Evolutionary conservation across 192 early-diverging fungal genomes (phyloP), one percentile per base, ranked within the genome.

Genomic region (Coemansia sp.): DNA sequence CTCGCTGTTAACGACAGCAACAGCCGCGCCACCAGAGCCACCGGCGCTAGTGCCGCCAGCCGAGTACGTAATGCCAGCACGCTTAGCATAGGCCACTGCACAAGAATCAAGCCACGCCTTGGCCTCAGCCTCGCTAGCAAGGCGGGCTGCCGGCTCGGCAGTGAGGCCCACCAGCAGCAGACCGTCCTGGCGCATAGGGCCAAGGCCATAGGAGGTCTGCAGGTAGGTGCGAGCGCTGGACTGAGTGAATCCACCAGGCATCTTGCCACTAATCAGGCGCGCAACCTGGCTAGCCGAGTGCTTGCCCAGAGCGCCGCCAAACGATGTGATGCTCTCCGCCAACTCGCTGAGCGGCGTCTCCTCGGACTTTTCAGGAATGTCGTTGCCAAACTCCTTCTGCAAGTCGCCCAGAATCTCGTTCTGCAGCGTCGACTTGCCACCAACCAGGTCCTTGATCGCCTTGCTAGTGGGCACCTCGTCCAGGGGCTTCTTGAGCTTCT

Each of bases 331-430:
- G 83, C 88, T 57, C 72, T 80, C 92, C 88, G 96, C 13, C 85
- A 94, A 78, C 93, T 96, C 75, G 86, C 87, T 40, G 88, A 93
- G 62, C 89, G 90, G 43, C 88, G 88, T 68, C 93, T 95, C 88
- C 93, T 85, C 96, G 64, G 94, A 88, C 76, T 94, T 93, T 68
- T 98, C 94, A 28, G 94, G 91, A 57, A 94, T 89, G 62, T 88
- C 83, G 83, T 91, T 98, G 94, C 80, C 72, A 81, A 98, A 96
- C 79, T 98, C 96, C 67, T 92, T 94, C 55, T 90, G 91, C 47
- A 97, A 82, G 77, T 98, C 96, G 78, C 96, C 96, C 44, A 97
- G 87, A 53, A 98, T 96, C 75, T 98, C 96, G 85, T 98, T 98
- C 72, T 96, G 96, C 60, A 98, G 86, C 39, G 96, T 98, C 3